These are phyloP conservation scores for Cercospora sp. DNA, from an alignment of 2,329 filamentous ascomycete genomes.

Conservation along the genomic window DNA sequence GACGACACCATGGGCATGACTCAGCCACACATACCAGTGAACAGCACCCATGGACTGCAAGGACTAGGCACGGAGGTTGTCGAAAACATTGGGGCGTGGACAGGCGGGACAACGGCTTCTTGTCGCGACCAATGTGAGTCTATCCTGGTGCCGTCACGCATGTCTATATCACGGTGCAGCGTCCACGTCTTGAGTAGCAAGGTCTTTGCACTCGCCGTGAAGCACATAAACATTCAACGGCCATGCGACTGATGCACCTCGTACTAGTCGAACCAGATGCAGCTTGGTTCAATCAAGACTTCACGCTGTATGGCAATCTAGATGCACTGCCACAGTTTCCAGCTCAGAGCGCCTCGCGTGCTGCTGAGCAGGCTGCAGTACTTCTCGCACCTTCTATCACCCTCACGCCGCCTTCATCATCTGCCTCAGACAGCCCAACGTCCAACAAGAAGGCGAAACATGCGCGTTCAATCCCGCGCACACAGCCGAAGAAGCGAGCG, in stretches of 20 bases:
- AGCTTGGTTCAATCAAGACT: slow-evolving; percentile 2
- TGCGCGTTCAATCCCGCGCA: background rate
- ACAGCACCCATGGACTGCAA: background rate
- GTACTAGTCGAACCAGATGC: background rate
- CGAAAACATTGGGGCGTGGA: background rate
- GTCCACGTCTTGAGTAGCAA: background rate
- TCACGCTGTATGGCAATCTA: background rate
- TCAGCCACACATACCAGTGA: background rate
- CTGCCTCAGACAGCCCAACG: background rate
- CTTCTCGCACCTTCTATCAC: slow-evolving; percentile 2
- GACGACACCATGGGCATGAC: background rate
- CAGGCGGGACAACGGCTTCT: background rate
- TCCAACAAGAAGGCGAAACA: background rate
- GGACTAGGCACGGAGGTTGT: background rate
- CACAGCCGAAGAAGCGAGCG: background rate
- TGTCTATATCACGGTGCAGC: background rate
- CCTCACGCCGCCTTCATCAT: background rate
- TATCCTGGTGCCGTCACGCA: background rate
- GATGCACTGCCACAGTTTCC: background rate
- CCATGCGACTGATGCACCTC: too few species aligned
- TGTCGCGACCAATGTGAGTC: background rate
- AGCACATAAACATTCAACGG: background rate
- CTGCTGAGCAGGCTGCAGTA: background rate
- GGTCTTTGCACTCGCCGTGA: background rate
- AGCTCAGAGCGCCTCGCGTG: background rate